Evolutionary conservation across 176 grass and related monocot species (phyloP), one percentile per base, ranked within the genome.

Genomic region (Melocanna baccifera): DNA sequence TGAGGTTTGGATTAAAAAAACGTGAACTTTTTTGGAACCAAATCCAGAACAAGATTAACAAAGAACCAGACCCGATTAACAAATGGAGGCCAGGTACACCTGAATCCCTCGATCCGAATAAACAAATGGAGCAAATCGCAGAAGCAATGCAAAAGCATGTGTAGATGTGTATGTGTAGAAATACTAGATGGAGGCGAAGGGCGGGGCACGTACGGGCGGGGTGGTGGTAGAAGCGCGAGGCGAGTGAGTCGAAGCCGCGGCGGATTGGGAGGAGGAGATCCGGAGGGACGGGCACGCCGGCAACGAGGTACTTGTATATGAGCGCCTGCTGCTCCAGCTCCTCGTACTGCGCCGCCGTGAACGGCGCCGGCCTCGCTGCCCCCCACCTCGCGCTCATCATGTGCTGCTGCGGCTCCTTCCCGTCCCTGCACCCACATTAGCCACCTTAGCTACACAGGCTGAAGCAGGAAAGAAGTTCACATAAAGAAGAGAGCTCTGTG

Each of bases 311-410:
- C 91, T 98, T 95, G 87, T 90, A 95, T 10, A 98, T 90, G 48
- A 95, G 96, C 66, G 87, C 93, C 79, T 98, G 96, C 34, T 89
- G 89, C 89, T 95, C 89, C 68, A 98, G 83, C 96, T 98, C 96
- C 80, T 98, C 87, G 89, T 89, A 95, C 86, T 98, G 96, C 71
- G 92, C 83, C 58, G 87, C 63, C 79, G 96, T 95, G 89, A 98
- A 98, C 6, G 83, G 79, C 43, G 92, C 74, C 42, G 86, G 62
- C 81, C 88, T 81, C 46, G 53, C 68, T 43, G 50, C 26, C n/a
- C 64, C 62, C 83, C 82, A 90, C 88, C 86, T 77, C 45, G 73
- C 81, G 76, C 67, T 63, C 73, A 84, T 88, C 32, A 58, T 9
- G 42, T 87, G 69, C 84, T 87, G 74, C 71, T 77, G 84, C 41